A percentile compares a stretch with the other conserved stretches of the same genome.
Evolutionary conservation across 2,329 filamentous ascomycete genomes (phyloP).

Genomic region (Pyrenochaeta sp.): DNA sequence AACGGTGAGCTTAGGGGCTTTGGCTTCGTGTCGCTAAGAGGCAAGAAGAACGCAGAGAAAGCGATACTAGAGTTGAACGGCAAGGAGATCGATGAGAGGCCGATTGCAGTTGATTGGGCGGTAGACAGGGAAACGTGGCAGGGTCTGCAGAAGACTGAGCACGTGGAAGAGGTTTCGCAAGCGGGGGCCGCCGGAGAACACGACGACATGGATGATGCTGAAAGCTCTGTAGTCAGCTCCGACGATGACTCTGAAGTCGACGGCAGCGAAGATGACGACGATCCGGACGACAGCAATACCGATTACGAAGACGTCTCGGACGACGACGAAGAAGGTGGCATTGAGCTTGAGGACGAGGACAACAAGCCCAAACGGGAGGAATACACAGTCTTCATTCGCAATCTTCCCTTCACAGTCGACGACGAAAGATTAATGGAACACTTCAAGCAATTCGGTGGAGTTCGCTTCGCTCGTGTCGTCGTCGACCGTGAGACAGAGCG

Average conservation of each 20-base stretch:
- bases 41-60: slow-evolving; percentile 88
- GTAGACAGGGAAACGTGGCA: slow-evolving; percentile 91
- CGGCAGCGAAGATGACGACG: slow-evolving; percentile 45
- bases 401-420: slow-evolving; percentile 86
- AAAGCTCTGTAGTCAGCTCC: slow-evolving; percentile 46
- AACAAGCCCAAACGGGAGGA: slow-evolving; percentile 65
- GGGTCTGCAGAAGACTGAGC: slow-evolving; percentile 58
- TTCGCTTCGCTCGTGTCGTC: slow-evolving; percentile 91
- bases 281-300: slow-evolving; percentile 51
- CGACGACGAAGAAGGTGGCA: slow-evolving; percentile 52
- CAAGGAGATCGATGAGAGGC: slow-evolving; percentile 86
- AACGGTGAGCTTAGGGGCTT: slow-evolving; percentile 78
- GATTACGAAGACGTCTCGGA: slow-evolving; percentile 50
- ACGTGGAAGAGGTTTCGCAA: slow-evolving; percentile 53
- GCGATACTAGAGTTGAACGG: slow-evolving; percentile 88
- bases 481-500: slow-evolving; percentile 85
- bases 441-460: slow-evolving; percentile 85
- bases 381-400: slow-evolving; percentile 89
- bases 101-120: slow-evolving; percentile 94
- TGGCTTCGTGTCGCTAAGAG: slow-evolving; percentile 88
- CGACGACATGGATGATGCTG: slow-evolving; percentile 47
- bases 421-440: slow-evolving; percentile 85
- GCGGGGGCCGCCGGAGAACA: slow-evolving; percentile 50
- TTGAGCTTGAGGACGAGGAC: slow-evolving; percentile 39
- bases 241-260: slow-evolving; percentile 54